Evolutionary conservation across 768 basidiomycete genomes (phyloP).

Genomic region (Tricholoma sp.): DNA sequence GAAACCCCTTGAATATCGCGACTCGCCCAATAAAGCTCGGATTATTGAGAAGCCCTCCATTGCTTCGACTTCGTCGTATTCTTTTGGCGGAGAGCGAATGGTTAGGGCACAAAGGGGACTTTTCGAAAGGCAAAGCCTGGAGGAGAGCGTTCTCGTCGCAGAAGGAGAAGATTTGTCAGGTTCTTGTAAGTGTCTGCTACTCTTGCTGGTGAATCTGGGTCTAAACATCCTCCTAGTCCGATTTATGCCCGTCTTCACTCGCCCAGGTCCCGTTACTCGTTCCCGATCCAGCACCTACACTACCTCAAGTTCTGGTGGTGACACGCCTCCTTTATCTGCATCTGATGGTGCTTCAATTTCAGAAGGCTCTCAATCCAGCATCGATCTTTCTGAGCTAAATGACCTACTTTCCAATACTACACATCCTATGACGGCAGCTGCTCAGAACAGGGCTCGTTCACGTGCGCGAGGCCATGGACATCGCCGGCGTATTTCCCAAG

Average conservation of each 20-base stretch:
- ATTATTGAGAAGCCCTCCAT: slow-evolving; percentile 64
- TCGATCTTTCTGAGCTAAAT: slow-evolving; percentile 64
- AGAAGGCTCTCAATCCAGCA: slow-evolving; percentile 72
- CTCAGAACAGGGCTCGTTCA: slow-evolving; percentile 39
- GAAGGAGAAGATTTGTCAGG: slow-evolving; percentile 58
- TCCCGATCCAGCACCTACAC: slow-evolving; percentile 68
- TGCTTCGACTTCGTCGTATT: slow-evolving; percentile 55
- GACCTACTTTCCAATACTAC: slow-evolving; percentile 50
- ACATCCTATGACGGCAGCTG: slow-evolving; percentile 40
- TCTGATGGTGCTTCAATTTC: slow-evolving; percentile 64
- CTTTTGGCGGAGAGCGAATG: slow-evolving; percentile 68
- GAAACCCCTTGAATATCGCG: slow-evolving; percentile 24
- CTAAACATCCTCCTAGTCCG: slow-evolving; percentile 28
- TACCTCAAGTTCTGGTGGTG: slow-evolving; percentile 55
- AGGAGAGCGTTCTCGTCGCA: slow-evolving; percentile 59
- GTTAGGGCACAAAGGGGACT: slow-evolving; percentile 58
- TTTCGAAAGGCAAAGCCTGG: slow-evolving; percentile 60
- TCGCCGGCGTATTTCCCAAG: slow-evolving; percentile 63
- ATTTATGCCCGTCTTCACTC: slow-evolving; percentile 54
- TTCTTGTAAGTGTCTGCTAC: slow-evolving; percentile 40
- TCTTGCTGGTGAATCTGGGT: slow-evolving; percentile 4
- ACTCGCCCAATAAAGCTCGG: slow-evolving; percentile 40
- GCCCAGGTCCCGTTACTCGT: slow-evolving; percentile 43
- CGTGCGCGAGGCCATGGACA: slow-evolving; percentile 63
- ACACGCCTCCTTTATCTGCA: slow-evolving; percentile 66